phyloP scores from a whole-genome alignment of 2,329 filamentous ascomycete genomes.

The Talaromyces sp. region DNA sequence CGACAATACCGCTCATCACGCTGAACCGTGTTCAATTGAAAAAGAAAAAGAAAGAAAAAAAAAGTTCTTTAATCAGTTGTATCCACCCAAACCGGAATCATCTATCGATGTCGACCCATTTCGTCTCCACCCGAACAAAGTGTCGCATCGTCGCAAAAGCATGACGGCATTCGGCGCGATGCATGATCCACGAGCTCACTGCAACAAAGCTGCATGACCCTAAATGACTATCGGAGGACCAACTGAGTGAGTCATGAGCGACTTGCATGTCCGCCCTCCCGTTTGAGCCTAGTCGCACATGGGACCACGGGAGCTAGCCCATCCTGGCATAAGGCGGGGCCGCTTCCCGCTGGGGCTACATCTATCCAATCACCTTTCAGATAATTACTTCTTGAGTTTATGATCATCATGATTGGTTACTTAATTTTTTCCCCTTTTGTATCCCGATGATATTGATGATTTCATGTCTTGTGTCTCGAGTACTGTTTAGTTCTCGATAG shows the following conservation, averaged over 20 bases:
- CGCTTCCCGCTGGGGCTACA: not conserved
- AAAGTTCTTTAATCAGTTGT: not conserved
- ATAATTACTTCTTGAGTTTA: not conserved
- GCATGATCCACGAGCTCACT: not conserved
- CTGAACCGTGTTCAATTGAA: slow-evolving; percentile 23
- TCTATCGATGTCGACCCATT: not conserved
- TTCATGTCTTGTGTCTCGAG: not conserved
- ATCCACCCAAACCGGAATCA: not conserved
- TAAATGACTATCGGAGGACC: not conserved
- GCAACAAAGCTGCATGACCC: not conserved
- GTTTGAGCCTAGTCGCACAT: not conserved
- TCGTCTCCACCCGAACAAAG: not conserved
- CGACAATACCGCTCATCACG: slow-evolving; percentile 29
- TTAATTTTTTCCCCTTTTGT: not conserved
- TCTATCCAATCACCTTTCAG: not conserved
- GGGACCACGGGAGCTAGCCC: not conserved
- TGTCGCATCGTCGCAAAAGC: not conserved
- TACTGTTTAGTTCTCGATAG: not conserved
- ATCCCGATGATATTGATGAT: not conserved
- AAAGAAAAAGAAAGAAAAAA: not conserved
- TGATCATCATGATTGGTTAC: not conserved
- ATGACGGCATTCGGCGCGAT: not conserved
- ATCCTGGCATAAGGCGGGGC: not conserved
- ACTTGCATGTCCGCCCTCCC: slow-evolving; percentile 3
- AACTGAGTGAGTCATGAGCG: slow-evolving; percentile 3